Conservation (phyloP, 306 rosid species). For the Trifolium repens region DNA sequence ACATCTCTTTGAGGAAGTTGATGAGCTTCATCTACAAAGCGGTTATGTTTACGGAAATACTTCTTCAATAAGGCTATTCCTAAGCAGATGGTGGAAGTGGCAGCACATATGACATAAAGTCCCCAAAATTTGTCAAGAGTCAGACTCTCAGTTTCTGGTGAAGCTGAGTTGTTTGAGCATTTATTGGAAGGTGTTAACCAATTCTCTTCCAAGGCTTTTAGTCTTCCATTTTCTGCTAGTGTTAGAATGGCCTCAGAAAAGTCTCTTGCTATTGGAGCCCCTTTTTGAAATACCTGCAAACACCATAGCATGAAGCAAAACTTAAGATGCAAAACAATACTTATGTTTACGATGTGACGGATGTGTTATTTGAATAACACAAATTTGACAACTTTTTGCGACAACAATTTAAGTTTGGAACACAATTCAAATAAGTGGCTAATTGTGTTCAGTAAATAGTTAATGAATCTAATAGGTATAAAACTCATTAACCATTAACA, state of each 20-base stretch:
- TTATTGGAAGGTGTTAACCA: conserved; percentile 50
- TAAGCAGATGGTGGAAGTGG: conserved; percentile 53
- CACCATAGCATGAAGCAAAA: not conserved
- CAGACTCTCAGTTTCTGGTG: conserved; percentile 42
- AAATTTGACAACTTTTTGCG: too few relatives aligned
- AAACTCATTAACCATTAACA: too few relatives aligned
- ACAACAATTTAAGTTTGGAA: too few relatives aligned
- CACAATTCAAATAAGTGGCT: too few relatives aligned
- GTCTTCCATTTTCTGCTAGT: conserved; percentile 51
- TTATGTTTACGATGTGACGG: too few relatives aligned
- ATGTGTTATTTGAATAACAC: too few relatives aligned
- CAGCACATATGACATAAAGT: conserved; percentile 50
- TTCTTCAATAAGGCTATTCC: conserved; percentile 15
- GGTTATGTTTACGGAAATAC: not conserved
- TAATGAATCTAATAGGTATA: too few relatives aligned
- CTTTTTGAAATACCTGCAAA: conserved; percentile 65
- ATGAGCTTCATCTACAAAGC: conserved; percentile 2
- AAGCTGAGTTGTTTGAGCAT: conserved; percentile 43
- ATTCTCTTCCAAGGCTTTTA: conserved; percentile 27
- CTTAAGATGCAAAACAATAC: too few relatives aligned
- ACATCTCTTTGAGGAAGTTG: not conserved
- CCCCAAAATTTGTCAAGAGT: conserved; percentile 52
- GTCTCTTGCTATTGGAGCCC: conserved; percentile 59
- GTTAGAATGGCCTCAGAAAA: conserved; percentile 56
- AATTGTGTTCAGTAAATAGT: too few relatives aligned